phyloP scores from a whole-genome alignment of 1,284 basidiomycete genomes.

The Veloporphyrellus conicus region DNA sequence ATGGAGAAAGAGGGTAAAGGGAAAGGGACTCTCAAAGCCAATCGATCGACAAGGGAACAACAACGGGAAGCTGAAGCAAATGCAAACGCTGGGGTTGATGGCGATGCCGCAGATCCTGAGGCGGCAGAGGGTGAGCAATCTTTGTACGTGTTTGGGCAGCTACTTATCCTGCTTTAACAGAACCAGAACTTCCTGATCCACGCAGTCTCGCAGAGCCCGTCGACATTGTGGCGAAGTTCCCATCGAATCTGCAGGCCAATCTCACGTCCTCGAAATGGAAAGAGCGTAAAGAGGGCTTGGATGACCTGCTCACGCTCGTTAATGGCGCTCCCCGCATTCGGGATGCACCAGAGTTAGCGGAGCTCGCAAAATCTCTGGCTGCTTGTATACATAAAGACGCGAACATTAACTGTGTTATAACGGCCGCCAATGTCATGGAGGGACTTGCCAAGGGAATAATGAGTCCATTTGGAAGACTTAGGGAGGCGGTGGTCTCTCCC shows the following conservation, averaged over 20 bases:
- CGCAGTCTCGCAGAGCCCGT: slow-evolving; percentile 81
- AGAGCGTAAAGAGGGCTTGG: slow-evolving; percentile 89
- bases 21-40: slow-evolving; percentile 76
- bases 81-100: slow-evolving; percentile 40
- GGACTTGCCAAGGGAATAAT: slow-evolving; percentile 82
- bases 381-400: slow-evolving; percentile 84
- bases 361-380: slow-evolving; percentile 74
- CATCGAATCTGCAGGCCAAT: slow-evolving; percentile 67
- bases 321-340: slow-evolving; percentile 73
- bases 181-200: slow-evolving; percentile 65
- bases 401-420: slow-evolving; percentile 94
- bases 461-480: slow-evolving; percentile 70
- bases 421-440: slow-evolving; percentile 83
- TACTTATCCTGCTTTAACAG: slow-evolving; percentile 28
- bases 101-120: slow-evolving; percentile 36
- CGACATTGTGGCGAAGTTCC: slow-evolving; percentile 72
- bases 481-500: slow-evolving; percentile 70
- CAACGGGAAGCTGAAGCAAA: slow-evolving; percentile 69
- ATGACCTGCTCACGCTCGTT: slow-evolving; percentile 76
- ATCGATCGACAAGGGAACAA: slow-evolving; percentile 74
- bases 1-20: slow-evolving; percentile 83
- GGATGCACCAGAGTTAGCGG: slow-evolving; percentile 70
- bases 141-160: slow-evolving; percentile 11
- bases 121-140: slow-evolving; percentile 25
- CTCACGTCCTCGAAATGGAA: slow-evolving; percentile 96